Conservation (phyloP, 495 filamentous ascomycete genomes). For the Talaromyces ruber region DNA sequence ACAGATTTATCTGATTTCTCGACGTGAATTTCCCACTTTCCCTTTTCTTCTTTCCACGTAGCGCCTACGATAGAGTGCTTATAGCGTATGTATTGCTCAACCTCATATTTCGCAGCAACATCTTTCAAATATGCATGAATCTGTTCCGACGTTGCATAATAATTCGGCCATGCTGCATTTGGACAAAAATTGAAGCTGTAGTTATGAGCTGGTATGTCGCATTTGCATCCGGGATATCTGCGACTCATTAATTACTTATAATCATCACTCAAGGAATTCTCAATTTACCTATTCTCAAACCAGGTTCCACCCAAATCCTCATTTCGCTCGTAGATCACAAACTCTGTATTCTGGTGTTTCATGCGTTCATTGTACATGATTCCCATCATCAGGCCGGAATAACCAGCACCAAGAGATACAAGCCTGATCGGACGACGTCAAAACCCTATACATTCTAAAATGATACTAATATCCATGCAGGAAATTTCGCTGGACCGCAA, state of each 20-base stretch:
- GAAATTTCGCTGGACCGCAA: neutral
- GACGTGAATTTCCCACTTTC: neutral
- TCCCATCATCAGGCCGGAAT: slow-evolving; percentile 43
- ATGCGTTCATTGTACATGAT: slow-evolving; percentile 28
- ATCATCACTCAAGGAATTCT: neutral
- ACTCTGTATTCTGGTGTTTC: slow-evolving; percentile 35
- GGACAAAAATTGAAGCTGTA: neutral
- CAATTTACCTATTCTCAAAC: neutral
- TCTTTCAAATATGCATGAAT: neutral
- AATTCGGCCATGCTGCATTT: neutral
- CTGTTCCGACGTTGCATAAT: neutral
- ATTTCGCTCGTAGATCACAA: slow-evolving; percentile 54
- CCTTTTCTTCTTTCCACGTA: neutral
- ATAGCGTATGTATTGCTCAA: neutral
- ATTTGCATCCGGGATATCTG: neutral
- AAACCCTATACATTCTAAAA: too few species aligned
- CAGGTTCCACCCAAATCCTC: neutral
- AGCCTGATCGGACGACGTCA: slow-evolving; percentile 19
- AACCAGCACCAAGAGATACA: slow-evolving; percentile 50
- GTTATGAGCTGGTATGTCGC: neutral
- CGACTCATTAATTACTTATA: neutral
- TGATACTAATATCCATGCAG: neutral
- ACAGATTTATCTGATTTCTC: neutral
- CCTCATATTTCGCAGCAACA: neutral
- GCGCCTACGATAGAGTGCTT: neutral